Conservation (phyloP, 371 early-diverging fungal genomes). For the Chytridium lagenaria region DNA sequence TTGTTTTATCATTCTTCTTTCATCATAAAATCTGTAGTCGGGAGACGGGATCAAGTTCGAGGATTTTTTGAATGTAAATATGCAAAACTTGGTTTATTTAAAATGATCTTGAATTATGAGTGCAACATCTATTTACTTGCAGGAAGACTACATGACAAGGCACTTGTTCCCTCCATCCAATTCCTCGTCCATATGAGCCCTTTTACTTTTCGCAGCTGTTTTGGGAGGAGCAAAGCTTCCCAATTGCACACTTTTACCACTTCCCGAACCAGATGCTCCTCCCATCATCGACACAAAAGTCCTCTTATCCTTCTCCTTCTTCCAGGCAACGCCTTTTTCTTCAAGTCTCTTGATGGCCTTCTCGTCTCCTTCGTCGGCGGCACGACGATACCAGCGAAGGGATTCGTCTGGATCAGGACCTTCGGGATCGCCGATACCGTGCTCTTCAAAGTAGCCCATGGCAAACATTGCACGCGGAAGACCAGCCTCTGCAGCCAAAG, state of each 20-base stretch:
- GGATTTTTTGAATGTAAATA: too few relatives aligned
- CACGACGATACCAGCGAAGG: conserved; percentile 48
- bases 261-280: neutral
- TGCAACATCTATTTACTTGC: too few relatives aligned
- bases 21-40: too few relatives aligned
- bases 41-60: too few relatives aligned
- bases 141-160: conserved; percentile 31
- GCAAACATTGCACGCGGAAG: conserved; percentile 74
- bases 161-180: conserved; percentile 40
- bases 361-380: conserved; percentile 45
- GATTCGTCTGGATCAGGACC: conserved; percentile 16
- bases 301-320: conserved; percentile 7
- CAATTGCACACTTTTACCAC: neutral
- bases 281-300: neutral
- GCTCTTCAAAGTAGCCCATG: conserved; percentile 57
- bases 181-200: conserved; percentile 30
- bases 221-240: neutral
- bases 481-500: conserved; percentile 74
- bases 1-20: too few relatives aligned
- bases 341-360: conserved; percentile 43
- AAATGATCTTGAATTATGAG: too few relatives aligned
- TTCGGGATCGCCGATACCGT: conserved; percentile 46
- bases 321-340: conserved; percentile 34
- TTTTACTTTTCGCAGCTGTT: neutral
- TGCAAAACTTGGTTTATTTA: too few relatives aligned